Conservation (phyloP, 2,329 filamentous ascomycete genomes). For the Endothia cerciana region DNA sequence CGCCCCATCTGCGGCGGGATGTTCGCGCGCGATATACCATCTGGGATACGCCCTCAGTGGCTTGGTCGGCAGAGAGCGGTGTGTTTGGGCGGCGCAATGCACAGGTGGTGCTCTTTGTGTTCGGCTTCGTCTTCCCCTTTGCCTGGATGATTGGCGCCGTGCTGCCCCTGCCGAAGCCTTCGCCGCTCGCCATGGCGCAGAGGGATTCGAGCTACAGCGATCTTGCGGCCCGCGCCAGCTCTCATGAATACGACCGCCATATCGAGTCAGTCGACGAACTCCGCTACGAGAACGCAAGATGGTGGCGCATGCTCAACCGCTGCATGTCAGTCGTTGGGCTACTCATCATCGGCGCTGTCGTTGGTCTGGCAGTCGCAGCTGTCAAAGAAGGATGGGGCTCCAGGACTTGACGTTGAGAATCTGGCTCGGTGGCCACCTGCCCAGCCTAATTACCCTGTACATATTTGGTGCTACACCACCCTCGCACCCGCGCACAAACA, state of each 20-base stretch:
- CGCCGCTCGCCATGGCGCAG: slow-evolving; percentile 57
- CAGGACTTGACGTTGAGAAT: slow-evolving; percentile 5
- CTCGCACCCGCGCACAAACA: not conserved
- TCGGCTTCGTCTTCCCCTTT: slow-evolving; percentile 79
- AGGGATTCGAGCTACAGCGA: slow-evolving; percentile 45
- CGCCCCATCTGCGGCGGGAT: slow-evolving; percentile 71
- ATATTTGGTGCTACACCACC: not conserved
- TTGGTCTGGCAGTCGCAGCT: slow-evolving; percentile 56
- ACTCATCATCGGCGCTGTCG: slow-evolving; percentile 56
- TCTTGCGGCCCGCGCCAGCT: slow-evolving; percentile 38
- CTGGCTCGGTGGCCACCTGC: not conserved
- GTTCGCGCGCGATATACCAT: slow-evolving; percentile 62
- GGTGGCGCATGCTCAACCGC: slow-evolving; percentile 65
- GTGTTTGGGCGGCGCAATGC: slow-evolving; percentile 69
- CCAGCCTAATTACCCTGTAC: not conserved
- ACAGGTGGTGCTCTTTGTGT: slow-evolving; percentile 74
- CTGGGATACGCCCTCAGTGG: slow-evolving; percentile 75
- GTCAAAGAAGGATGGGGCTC: slow-evolving; percentile 53
- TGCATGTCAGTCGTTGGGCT: slow-evolving; percentile 61
- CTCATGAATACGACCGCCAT: slow-evolving; percentile 41
- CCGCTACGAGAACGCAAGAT: slow-evolving; percentile 56
- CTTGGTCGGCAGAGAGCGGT: slow-evolving; percentile 64
- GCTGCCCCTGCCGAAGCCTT: slow-evolving; percentile 68
- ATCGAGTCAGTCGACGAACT: slow-evolving; percentile 46
- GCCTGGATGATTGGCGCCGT: slow-evolving; percentile 82